A percentile compares a stretch with the other conserved stretches of the same genome.
These are phyloP conservation scores for Claviceps arundinis DNA, from an alignment of 2,329 filamentous ascomycete species.

Conservation along the genomic window DNA sequence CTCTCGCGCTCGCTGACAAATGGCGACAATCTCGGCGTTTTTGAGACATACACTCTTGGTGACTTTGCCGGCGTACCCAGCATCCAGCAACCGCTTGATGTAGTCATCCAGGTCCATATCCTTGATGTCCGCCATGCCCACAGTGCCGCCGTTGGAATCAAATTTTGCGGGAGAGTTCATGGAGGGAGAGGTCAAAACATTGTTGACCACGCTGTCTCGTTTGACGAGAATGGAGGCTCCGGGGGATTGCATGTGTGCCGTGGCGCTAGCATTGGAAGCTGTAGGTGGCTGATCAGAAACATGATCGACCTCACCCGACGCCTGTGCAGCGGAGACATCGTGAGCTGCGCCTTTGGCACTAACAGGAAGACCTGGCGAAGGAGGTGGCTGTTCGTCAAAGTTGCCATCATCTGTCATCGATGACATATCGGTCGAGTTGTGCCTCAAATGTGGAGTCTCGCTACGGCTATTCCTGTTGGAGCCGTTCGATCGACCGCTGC, in stretches of 20 bases:
- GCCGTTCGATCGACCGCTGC: constrained; percentile 40
- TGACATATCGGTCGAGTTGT: constrained; percentile 27
- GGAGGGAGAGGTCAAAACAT: constrained; percentile 37
- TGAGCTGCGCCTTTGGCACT: constrained; percentile 60
- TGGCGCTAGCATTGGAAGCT: constrained; percentile 40
- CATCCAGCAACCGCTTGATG: constrained; percentile 87
- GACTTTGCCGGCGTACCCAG: constrained; percentile 89
- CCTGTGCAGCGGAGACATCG: constrained; percentile 68
- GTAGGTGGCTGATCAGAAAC: constrained; percentile 83
- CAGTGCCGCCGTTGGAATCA: constrained; percentile 36
- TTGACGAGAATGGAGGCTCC: constrained; percentile 85
- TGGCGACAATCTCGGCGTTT: constrained; percentile 91
- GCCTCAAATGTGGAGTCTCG: constrained; percentile 28
- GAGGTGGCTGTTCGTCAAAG: constrained; percentile 49
- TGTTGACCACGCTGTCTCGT: constrained; percentile 57
- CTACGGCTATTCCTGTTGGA: constrained; percentile 31
- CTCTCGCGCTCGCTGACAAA: constrained; percentile 81
- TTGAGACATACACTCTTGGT: constrained; percentile 96
- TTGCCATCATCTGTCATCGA: constrained; percentile 29
- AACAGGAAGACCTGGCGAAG: constrained; percentile 68
- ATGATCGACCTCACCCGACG: constrained; percentile 81
- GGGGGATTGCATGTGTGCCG: constrained; percentile 50
- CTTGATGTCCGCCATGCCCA: constrained; percentile 84
- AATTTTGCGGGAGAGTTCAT: constrained; percentile 26
- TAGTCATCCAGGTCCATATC: constrained; percentile 92